Evolutionary conservation across 2,329 filamentous ascomycete species (phyloP), one percentile per base, ranked within the genome.

Genomic region (Colletotrichum chlorophyti): DNA sequence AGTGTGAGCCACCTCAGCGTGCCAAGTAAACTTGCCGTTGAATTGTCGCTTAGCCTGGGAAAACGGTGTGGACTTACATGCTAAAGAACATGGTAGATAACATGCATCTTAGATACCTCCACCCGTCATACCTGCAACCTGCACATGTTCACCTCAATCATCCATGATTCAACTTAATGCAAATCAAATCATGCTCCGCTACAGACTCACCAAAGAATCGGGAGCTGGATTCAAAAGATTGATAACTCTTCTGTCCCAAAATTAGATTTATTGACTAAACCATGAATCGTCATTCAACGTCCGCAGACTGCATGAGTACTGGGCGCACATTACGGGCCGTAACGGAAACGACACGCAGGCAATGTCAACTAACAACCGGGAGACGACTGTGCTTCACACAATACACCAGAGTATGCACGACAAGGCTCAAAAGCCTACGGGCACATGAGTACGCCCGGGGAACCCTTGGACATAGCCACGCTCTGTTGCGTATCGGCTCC

Each of bases 381-480:
- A n/a, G n/a, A n/a, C n/a, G n/a, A n/a, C n/a, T n/a, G n/a, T n/a
- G n/a, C n/a, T n/a, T n/a, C n/a, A n/a, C n/a, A n/a, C n/a, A n/a
- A n/a, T n/a, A 46, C 27, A 17, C 29, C 40, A 46, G 24, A 58
- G n/a, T 47, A 19, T 58, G 42, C 49, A 37, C 23, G 24, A 42
- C 41, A 54, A 19, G 35, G 42, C 54, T 58, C 23, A 53, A 47
- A 58, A 21, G 6, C 11, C n/a, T 23, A 31, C 42, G n/a, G n/a
- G n/a, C n/a, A 37, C 29, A 29, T 19, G 17, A 21, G 17, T 32
- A 26, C 48, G 26, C 26, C n/a, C n/a, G 47, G 41, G 49, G 54
- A 54, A 55, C 55, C 49, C 51, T 49, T 55, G 42, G 51, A 38
- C 50, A 54, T 47, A 48, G 49, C 49, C 54, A 58, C 54, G 35